Evolutionary conservation across 2,329 filamentous ascomycete species (phyloP).

Genomic region (Hymenoscyphus occultus): DNA sequence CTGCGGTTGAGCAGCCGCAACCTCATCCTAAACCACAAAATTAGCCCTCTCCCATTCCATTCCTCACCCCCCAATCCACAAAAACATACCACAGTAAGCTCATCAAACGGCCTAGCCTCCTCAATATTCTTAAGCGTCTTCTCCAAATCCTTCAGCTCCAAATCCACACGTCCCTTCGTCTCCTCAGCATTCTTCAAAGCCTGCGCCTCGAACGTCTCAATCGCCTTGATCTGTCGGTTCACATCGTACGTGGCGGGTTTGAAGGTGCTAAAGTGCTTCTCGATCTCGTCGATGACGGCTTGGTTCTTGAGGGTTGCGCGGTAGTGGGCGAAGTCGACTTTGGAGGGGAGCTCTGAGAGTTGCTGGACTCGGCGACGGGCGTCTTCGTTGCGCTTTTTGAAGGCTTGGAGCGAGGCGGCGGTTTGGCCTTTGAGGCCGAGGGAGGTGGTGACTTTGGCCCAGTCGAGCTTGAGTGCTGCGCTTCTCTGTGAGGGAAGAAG

Average conservation of each 20-base stretch:
- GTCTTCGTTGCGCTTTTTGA: constrained; percentile 99
- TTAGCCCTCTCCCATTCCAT: constrained; percentile 19
- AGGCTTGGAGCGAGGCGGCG: constrained; percentile 82
- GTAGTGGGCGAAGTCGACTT: constrained; percentile 93
- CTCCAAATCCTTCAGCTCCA: constrained; percentile 89
- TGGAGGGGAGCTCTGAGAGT: constrained; percentile 79
- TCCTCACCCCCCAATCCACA: no score
- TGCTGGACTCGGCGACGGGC: constrained; percentile 87
- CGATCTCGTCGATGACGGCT: constrained; percentile 92
- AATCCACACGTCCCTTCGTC: constrained; percentile 93
- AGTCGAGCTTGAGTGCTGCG: constrained; percentile 99
- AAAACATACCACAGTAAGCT: constrained; percentile 84
- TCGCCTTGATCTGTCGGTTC: constrained; percentile 90
- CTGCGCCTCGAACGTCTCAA: constrained; percentile 96
- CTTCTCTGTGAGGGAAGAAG: constrained; percentile 65
- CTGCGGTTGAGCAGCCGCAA: constrained; percentile 88
- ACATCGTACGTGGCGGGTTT: constrained; percentile 94
- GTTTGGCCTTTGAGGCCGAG: constrained; percentile 96
- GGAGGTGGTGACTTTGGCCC: constrained; percentile 89
- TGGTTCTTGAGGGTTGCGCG: constrained; percentile 92
- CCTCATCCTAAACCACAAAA: constrained; percentile 68
- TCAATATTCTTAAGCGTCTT: constrained; percentile 98
- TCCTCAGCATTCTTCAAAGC: constrained; percentile 95
- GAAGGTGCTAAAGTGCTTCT: constrained; percentile 90
- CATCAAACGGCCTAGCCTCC: constrained; percentile 90